Percentiles rank a stretch among this genome's conserved stretches.
phyloP scores from a whole-genome alignment of 306 rosid species.

The Trifolium dubium region DNA sequence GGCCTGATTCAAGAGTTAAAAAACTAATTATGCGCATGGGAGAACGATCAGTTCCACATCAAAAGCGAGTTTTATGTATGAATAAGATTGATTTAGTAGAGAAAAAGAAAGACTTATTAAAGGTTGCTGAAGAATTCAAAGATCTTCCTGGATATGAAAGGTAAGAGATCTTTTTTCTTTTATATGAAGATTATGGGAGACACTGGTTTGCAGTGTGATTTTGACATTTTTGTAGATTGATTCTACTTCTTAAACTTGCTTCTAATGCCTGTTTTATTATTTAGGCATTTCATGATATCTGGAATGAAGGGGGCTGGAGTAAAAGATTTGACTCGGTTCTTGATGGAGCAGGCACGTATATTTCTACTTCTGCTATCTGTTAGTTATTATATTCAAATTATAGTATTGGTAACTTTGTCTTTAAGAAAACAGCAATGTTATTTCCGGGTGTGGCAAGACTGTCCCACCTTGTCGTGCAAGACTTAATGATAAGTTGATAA shows the following conservation, averaged over 20 bases:
- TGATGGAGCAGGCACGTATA: conserved; percentile 86
- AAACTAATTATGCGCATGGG: conserved; percentile 81
- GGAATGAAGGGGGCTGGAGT: conserved; percentile 92
- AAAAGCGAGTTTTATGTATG: conserved; percentile 86
- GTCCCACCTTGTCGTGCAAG: conserved; percentile 12
- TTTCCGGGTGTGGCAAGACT: conserved; percentile 1
- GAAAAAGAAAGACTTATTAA: conserved; percentile 86
- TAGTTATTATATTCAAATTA: conserved; percentile 17
- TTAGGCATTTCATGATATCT: conserved; percentile 91
- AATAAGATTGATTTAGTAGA: conserved; percentile 92
- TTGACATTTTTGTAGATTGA: conserved; percentile 29
- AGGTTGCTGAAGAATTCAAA: conserved; percentile 81
- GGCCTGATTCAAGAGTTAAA: conserved; percentile 88
- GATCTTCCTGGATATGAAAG: conserved; percentile 92
- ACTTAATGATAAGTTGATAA: background rate
- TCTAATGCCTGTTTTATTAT: conserved; percentile 44
- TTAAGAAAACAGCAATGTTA: background rate
- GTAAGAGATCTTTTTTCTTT: conserved; percentile 47
- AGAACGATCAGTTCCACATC: conserved; percentile 61
- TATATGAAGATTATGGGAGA: conserved; percentile 7
- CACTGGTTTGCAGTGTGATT: conserved; percentile 6
- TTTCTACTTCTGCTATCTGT: conserved; percentile 40
- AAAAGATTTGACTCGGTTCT: conserved; percentile 69
- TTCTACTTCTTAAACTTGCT: conserved; percentile 26
- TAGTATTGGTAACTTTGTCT: conserved; percentile 17